These are phyloP conservation scores for Kodamaea sp. DNA, from an alignment of 1,139 yeast genomes.

Conservation along the genomic window DNA sequence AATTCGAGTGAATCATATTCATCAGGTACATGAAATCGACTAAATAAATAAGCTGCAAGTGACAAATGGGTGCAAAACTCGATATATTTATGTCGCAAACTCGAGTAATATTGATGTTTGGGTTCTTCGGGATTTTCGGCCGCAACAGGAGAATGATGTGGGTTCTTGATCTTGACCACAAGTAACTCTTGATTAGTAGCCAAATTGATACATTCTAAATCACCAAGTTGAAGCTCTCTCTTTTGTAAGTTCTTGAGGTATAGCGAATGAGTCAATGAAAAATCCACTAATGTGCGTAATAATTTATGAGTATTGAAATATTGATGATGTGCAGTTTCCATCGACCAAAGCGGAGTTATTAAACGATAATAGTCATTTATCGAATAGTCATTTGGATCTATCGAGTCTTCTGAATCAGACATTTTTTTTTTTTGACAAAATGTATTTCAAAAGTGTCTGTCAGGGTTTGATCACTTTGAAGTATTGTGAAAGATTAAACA, in stretches of 20 bases:
- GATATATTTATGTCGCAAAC: conserved; percentile 23
- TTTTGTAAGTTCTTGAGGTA: conserved; percentile 22
- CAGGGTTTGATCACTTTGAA: no score
- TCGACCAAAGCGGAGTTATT: conserved; percentile 19
- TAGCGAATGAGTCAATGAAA: conserved; percentile 23
- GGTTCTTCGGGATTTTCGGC: no score
- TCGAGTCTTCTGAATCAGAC: conserved; percentile 16
- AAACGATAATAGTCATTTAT: conserved; percentile 22
- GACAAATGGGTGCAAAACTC: conserved; percentile 33
- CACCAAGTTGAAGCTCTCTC: conserved; percentile 23
- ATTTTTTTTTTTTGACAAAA: conserved; percentile 2
- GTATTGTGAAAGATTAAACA: no score
- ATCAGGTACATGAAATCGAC: conserved; percentile 30
- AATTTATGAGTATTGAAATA: conserved; percentile 21
- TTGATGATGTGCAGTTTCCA: conserved; percentile 12
- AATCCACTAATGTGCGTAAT: conserved; percentile 28
- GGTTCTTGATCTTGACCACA: no score
- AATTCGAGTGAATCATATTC: conserved; percentile 26
- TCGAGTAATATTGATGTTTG: conserved; percentile 16
- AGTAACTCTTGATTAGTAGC: conserved; percentile 2
- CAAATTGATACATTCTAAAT: conserved; percentile 11
- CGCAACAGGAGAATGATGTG: no score
- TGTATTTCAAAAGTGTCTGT: no score
- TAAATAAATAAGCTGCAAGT: conserved; percentile 28
- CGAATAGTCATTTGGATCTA: conserved; percentile 17